phyloP scores from a whole-genome alignment of 768 basidiomycete genomes.

The Lentinula boryana region DNA sequence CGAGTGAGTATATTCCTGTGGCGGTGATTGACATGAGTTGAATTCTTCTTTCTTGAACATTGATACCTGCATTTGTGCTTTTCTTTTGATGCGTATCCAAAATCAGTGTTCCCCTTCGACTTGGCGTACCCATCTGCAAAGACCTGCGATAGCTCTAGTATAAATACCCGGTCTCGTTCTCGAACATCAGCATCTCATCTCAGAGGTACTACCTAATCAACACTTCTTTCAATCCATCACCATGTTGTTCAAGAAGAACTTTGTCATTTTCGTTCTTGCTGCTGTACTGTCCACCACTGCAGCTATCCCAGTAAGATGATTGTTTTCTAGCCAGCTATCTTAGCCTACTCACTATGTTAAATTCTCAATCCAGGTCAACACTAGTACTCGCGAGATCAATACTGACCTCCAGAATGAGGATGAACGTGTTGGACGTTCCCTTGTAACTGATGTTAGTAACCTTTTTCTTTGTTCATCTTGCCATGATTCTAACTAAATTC shows the following conservation, averaged over 20 bases:
- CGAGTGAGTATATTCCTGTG: neutral
- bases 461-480: neutral
- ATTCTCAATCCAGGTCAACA: neutral
- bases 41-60: neutral
- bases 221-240: neutral
- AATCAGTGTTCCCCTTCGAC: neutral
- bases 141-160: neutral
- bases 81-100: neutral
- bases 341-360: neutral
- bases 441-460: neutral
- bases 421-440: neutral
- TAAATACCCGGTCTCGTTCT: neutral
- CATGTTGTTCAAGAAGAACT: conserved; percentile 31
- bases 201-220: neutral
- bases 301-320: conserved; percentile 22
- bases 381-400: neutral
- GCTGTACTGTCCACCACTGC: conserved; percentile 22
- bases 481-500: neutral
- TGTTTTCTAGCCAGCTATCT: neutral
- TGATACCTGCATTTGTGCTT: neutral
- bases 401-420: neutral
- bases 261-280: conserved; percentile 24
- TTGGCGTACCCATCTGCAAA: neutral
- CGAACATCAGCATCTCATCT: neutral
- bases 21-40: neutral